These are phyloP conservation scores for Alternaria infectoria DNA, from an alignment of 2,329 filamentous ascomycete genomes.

Conservation along the genomic window DNA sequence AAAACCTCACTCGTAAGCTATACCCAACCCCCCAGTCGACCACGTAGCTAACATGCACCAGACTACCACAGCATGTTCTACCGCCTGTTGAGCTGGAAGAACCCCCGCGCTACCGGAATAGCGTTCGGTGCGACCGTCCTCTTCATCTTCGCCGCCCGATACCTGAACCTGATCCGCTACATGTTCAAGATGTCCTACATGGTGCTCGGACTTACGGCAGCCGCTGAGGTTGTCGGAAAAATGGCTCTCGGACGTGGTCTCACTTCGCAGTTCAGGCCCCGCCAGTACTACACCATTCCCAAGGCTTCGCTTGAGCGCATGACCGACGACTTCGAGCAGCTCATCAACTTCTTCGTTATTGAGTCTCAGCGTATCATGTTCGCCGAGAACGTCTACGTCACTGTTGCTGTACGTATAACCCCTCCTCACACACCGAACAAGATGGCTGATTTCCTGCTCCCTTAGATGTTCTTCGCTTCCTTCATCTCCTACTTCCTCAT, in stretches of 20 bases:
- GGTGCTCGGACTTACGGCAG: slow-evolving; percentile 64
- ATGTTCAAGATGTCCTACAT: slow-evolving; percentile 66
- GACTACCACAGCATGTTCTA: slow-evolving; percentile 73
- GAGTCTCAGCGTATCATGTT: slow-evolving; percentile 71
- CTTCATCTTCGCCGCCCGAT: slow-evolving; percentile 68
- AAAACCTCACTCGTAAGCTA: slow-evolving; percentile 65
- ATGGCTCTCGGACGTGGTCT: slow-evolving; percentile 63
- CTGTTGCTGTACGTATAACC: slow-evolving; percentile 59
- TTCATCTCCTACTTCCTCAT: slow-evolving; percentile 69
- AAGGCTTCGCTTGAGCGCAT: slow-evolving; percentile 68
- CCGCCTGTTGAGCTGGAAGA: slow-evolving; percentile 70
- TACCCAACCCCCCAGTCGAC: not conserved
- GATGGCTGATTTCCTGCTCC: slow-evolving; percentile 4
- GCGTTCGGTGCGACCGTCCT: slow-evolving; percentile 62
- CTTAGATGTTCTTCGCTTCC: slow-evolving; percentile 65
- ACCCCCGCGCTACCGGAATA: slow-evolving; percentile 68
- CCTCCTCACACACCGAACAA: not conserved
- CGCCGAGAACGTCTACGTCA: slow-evolving; percentile 68
- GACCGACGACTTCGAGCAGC: slow-evolving; percentile 67
- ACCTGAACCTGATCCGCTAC: slow-evolving; percentile 67
- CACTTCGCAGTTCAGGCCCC: slow-evolving; percentile 66
- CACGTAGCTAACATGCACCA: slow-evolving; percentile 34
- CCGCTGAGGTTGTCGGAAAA: slow-evolving; percentile 64
- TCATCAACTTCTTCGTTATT: slow-evolving; percentile 72
- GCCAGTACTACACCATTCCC: slow-evolving; percentile 70